Percentiles rank a stretch among this genome's conserved stretches.
phyloP scores from a whole-genome alignment of 2,329 filamentous ascomycete genomes.

The Nigrospora osmanthi region DNA sequence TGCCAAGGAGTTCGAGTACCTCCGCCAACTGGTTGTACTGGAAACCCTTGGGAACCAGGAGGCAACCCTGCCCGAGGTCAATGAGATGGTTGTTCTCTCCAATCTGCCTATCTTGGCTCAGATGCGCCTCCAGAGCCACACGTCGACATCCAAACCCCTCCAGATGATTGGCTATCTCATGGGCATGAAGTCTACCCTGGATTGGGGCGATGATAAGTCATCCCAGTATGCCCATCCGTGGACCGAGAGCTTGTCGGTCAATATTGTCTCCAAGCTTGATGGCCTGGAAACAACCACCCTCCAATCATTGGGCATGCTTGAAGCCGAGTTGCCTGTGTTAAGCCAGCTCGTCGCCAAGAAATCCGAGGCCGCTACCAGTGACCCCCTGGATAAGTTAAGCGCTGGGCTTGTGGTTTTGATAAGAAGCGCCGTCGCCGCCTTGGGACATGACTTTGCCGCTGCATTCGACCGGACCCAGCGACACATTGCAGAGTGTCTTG shows the following conservation, averaged over 20 bases:
- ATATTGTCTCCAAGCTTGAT: slow-evolving; percentile 48
- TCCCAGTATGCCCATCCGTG: slow-evolving; percentile 30
- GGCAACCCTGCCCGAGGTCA: slow-evolving; percentile 12
- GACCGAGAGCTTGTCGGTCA: slow-evolving; percentile 37
- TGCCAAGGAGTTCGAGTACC: slow-evolving; percentile 44
- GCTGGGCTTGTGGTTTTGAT: slow-evolving; percentile 38
- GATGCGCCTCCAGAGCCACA: slow-evolving; percentile 31
- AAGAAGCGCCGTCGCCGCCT: slow-evolving; percentile 29
- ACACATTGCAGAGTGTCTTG: slow-evolving; percentile 6
- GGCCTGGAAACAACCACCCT: slow-evolving; percentile 45
- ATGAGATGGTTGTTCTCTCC: slow-evolving; percentile 41
- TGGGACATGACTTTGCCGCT: slow-evolving; percentile 23
- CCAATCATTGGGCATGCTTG: slow-evolving; percentile 53
- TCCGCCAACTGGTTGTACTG: slow-evolving; percentile 45
- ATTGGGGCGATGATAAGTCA: background rate
- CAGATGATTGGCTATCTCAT: slow-evolving; percentile 40
- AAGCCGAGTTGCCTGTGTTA: slow-evolving; percentile 56
- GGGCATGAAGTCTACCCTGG: slow-evolving; percentile 12
- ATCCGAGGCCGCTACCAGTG: slow-evolving; percentile 37
- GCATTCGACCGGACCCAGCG: slow-evolving; percentile 17
- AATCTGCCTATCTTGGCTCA: slow-evolving; percentile 32
- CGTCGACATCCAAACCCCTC: slow-evolving; percentile 29
- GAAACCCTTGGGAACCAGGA: slow-evolving; percentile 17
- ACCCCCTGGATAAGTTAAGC: slow-evolving; percentile 42
- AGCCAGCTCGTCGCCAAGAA: slow-evolving; percentile 45